Base-by-base conservation (phyloP, 306 rosid species). In the Nissolia schottii region DNA sequence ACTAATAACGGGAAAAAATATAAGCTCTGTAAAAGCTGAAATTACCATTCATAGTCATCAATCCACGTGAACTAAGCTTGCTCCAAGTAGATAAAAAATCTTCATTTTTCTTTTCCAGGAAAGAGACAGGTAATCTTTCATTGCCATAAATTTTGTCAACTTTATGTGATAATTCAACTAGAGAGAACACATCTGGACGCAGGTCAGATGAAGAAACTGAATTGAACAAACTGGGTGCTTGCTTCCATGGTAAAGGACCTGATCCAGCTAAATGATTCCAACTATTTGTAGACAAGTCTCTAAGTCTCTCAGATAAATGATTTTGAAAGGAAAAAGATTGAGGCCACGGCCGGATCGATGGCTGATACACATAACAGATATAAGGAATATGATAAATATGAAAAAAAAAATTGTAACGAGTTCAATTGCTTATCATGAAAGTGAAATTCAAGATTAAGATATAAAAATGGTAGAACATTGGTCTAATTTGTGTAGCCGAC, bases 231-330 rank as follows among this genome's bases (percentile, higher is more conserved):
- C 82, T 84, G 65, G 96, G 96, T 54, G 93, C 96, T 81, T 87
- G 88, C 77, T 84, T 85, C 93, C 96, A 87, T 67, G 96, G 91
- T 34, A 87, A 91, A 74, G 96, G 96, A 76, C 91, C 96, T 59
- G 96, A 87, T 88, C 96, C 93, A 82, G 91, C 91, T 81, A 90
- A 82, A 50, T 87, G 96, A 80, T 76, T 87, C 96, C 93, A 86
- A 82, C 67, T 81, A 77, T 87, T 87, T n/a, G 57, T 67, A 54
- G 93, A 74, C 31, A 86, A 81, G 20, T 95, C 93, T 77, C 85
- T 87, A 9, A 79, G 83, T 78, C 90, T 81, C 62, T 87, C 88
- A 3, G 89, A 71, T 19, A 84, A 69, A 59, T 79, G 74, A 70
- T 86, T 67, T 65, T 84, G 85, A 56, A 84, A 74, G 57, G 85